Conservation (phyloP, 148 eudicot genomes). For the Rhododendron mucronatum region DNA sequence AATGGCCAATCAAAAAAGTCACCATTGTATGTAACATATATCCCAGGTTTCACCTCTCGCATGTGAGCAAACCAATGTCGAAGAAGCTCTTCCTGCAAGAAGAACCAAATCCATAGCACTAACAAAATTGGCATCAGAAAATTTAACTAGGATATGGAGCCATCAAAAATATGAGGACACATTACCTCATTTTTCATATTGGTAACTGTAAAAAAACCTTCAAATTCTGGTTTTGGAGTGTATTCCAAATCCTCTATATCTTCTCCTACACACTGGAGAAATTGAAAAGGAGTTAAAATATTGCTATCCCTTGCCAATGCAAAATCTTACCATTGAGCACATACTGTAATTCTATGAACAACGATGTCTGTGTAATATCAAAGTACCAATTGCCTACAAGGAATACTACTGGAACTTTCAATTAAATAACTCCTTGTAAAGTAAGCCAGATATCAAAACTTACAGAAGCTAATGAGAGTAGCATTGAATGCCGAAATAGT, state of each 20-base stretch:
- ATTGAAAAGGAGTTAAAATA: not conserved
- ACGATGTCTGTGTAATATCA: not conserved
- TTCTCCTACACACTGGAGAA: conserved; percentile 88
- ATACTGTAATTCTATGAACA: not conserved
- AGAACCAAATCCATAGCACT: conserved; percentile 17
- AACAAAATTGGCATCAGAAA: not conserved
- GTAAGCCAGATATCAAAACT: not conserved
- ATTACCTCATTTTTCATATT: conserved; percentile 88
- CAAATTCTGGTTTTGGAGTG: conserved; percentile 97
- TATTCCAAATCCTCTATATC: conserved; percentile 93
- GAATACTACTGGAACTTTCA: not conserved
- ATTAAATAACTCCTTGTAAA: not conserved
- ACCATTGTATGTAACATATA: conserved; percentile 98
- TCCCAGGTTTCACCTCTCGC: conserved; percentile 92
- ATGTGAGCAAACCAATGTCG: conserved; percentile 85
- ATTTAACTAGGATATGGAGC: not conserved
- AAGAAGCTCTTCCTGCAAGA: conserved; percentile 69
- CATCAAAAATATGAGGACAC: not conserved
- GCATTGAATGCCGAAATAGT: not conserved
- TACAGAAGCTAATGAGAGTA: not conserved
- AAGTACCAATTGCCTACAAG: not conserved
- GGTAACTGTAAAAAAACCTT: conserved; percentile 79
- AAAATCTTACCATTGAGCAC: not conserved
- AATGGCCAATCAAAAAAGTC: conserved; percentile 99
- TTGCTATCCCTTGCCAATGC: not conserved